phyloP scores from a whole-genome alignment of 2,329 filamentous ascomycete species.

The Beauveria sp. region DNA sequence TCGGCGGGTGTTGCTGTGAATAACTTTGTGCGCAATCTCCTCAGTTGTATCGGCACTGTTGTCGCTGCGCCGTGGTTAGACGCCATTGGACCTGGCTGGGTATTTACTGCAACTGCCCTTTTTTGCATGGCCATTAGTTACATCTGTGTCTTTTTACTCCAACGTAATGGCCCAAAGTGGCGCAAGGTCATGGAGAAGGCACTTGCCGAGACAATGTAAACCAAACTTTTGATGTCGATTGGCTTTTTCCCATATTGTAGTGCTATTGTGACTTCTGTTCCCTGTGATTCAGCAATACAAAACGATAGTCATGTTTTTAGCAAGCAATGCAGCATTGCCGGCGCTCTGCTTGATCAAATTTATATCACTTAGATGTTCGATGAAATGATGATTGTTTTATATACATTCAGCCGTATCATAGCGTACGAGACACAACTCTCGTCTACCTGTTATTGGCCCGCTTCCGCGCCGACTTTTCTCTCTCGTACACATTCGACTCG shows the following conservation, averaged over 20 bases:
- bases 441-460: slow-evolving; percentile 43
- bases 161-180: slow-evolving; percentile 5
- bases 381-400: neutral
- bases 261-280: too few species aligned
- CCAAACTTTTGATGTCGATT: too few species aligned
- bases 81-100: slow-evolving; percentile 67
- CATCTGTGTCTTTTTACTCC: slow-evolving; percentile 5
- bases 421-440: too few species aligned
- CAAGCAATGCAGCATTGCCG: too few species aligned
- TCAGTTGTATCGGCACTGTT: slow-evolving; percentile 62
- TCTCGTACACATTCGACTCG: slow-evolving; percentile 82
- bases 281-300: too few species aligned
- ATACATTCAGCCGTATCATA: neutral
- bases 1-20: slow-evolving; percentile 71
- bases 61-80: slow-evolving; percentile 63
- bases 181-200: slow-evolving; percentile 8
- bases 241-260: too few species aligned
- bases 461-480: slow-evolving; percentile 71
- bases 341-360: too few species aligned
- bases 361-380: too few species aligned
- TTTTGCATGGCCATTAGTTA: slow-evolving; percentile 4
- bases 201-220: neutral
- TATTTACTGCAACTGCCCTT: slow-evolving; percentile 50
- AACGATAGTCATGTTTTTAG: too few species aligned
- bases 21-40: slow-evolving; percentile 74